Conservation (phyloP, 805 yeast species). For the Starmerella bombicola region DNA sequence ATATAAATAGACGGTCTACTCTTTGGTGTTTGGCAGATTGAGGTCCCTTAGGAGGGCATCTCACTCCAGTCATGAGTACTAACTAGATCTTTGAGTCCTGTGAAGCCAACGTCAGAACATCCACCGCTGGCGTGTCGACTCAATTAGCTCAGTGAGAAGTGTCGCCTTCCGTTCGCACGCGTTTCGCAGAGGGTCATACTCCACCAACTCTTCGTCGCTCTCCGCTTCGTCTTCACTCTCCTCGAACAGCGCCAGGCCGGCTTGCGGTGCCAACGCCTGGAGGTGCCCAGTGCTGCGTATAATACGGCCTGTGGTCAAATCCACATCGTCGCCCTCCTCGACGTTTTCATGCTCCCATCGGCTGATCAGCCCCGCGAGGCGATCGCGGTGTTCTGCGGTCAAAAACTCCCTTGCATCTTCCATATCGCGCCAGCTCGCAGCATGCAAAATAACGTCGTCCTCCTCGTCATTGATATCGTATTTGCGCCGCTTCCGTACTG, state of each 20-base stretch:
- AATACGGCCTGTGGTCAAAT: slow-evolving; percentile 16
- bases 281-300: slow-evolving; percentile 18
- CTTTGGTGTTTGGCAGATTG: no score
- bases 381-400: slow-evolving; percentile 10
- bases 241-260: slow-evolving; percentile 1
- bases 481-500: slow-evolving; percentile 1
- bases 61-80: no score
- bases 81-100: no score
- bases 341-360: slow-evolving; percentile 8
- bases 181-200: slow-evolving; percentile 3
- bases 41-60: no score
- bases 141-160: slow-evolving; percentile 1
- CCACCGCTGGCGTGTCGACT: neutral
- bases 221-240: slow-evolving; percentile 5
- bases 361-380: slow-evolving; percentile 7
- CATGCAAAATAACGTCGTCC: slow-evolving; percentile 3
- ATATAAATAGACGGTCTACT: no score
- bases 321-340: slow-evolving; percentile 21
- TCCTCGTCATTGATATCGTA: slow-evolving; percentile 9
- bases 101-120: neutral
- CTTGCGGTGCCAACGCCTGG: slow-evolving; percentile 12
- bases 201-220: slow-evolving; percentile 2
- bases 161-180: slow-evolving; percentile 13
- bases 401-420: slow-evolving; percentile 15
- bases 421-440: slow-evolving; percentile 14